Evolutionary conservation across 2,329 filamentous ascomycete genomes (phyloP), one percentile per base, ranked within the genome.

Genomic region (Dryadomyces quercus-mongolicae): DNA sequence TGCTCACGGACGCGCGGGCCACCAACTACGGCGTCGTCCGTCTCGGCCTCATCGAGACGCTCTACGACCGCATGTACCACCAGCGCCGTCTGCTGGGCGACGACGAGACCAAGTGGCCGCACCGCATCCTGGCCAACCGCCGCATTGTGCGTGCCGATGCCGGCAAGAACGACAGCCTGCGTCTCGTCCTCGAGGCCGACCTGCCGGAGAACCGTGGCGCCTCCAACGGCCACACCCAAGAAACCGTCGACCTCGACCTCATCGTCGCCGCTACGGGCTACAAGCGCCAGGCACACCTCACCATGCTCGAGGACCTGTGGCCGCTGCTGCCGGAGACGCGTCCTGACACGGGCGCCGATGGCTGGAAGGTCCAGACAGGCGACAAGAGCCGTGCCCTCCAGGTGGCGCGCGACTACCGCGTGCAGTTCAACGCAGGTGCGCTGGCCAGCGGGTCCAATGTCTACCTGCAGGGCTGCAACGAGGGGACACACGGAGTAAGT

Each of bases 11-110:
- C 52, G 88, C 94, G 61, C 85, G 86, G 56, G 83, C 82, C 34
- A 97, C 92, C 57, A 97, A 97, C 73, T 97, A 97, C 68, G 87
- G 89, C 52, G 92, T 97, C 5, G 92, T 98, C 3, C 84, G 92
- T 8, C 78, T 95, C n/a, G 81, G 88, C 60, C 79, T 97, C 51
- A 87, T 97, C 55, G 92, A 97, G 68, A 80, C 85, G 55, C 80
- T 97, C 34, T 97, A 94, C 69, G 83, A 92, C 68, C 81, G 80
- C 55, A 83, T 95, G 71, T 97, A 97, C 70, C 78, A 89, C 54
- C 92, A 97, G 70, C 81, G 84, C 51, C 78, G 95, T 53, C 75
- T 79, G 49, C 75, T 88, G 36, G 78, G 80, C 55, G 70, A 76
- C 18, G 82, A 91, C 56, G 83, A 90, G 67, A 74, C 71, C 31